Evolutionary conservation across 1,284 basidiomycete genomes (phyloP).

Genomic region (Boletus semigastroideus): DNA sequence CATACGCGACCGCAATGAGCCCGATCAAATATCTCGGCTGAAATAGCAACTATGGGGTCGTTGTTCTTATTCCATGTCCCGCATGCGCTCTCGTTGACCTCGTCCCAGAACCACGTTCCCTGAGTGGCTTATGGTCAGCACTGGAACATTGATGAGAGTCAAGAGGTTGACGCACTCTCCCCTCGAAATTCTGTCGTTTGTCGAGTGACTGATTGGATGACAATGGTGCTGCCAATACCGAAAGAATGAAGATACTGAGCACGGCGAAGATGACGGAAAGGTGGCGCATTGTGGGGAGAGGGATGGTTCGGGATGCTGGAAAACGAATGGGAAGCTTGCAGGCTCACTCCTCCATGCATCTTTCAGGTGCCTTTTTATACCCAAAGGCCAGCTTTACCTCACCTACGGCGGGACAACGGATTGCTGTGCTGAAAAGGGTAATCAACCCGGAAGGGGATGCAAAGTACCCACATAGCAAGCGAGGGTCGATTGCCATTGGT

Average conservation of each 20-base stretch:
- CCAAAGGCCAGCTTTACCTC: conserved; percentile 29
- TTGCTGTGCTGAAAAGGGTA: conserved; percentile 23
- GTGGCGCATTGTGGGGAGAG: conserved; percentile 29
- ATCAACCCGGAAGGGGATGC: conserved; percentile 35
- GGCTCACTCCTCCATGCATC: background rate
- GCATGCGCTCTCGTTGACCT: conserved; percentile 45
- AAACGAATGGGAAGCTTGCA: conserved; percentile 3
- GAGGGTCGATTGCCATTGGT: conserved; percentile 22
- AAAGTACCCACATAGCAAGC: conserved; percentile 15
- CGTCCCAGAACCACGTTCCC: conserved; percentile 43
- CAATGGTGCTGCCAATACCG: conserved; percentile 49
- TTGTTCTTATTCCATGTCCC: conserved; percentile 40
- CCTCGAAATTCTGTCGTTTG: conserved; percentile 49
- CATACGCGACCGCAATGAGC: conserved; percentile 49
- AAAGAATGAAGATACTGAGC: conserved; percentile 43
- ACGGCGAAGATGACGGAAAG: conserved; percentile 42
- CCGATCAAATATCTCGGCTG: conserved; percentile 42
- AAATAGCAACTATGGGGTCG: conserved; percentile 50
- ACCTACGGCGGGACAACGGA: conserved; percentile 22
- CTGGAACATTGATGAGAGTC: background rate
- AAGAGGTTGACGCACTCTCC: conserved; percentile 41
- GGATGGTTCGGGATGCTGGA: background rate
- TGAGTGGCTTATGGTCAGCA: conserved; percentile 20
- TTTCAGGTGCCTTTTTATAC: conserved; percentile 28
- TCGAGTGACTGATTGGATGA: conserved; percentile 37